Percentiles rank a stretch among this genome's conserved stretches.
Evolutionary conservation across 345 rosid genomes (phyloP).

Genomic region (Rhizophora mangle): DNA sequence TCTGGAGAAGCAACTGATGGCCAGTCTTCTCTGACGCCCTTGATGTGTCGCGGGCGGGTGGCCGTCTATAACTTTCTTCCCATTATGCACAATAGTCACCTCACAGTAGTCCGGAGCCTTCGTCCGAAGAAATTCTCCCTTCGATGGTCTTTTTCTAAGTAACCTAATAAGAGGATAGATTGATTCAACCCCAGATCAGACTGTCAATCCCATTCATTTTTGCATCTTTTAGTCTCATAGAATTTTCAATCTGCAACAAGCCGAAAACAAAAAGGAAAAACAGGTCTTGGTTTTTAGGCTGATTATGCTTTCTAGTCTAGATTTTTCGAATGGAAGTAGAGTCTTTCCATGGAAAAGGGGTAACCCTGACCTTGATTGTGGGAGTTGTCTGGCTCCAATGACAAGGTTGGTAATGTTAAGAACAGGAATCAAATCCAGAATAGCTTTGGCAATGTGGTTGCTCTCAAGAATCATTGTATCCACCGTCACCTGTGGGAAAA

Average conservation of each 20-base stretch:
- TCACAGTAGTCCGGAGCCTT: constrained; percentile 56
- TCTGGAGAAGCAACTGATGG: background rate
- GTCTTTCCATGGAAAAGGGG: too few relatives aligned
- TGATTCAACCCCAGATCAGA: background rate
- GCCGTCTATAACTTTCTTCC: constrained; percentile 29
- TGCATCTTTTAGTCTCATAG: too few relatives aligned
- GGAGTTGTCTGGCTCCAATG: constrained; percentile 45
- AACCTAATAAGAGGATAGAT: constrained; percentile 18
- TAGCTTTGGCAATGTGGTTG: constrained; percentile 37
- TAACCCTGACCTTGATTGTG: constrained; percentile 36
- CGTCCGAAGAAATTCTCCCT: constrained; percentile 45
- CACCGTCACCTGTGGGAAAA: constrained; percentile 39
- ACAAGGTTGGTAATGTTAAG: constrained; percentile 54
- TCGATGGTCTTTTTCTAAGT: constrained; percentile 29
- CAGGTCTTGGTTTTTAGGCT: too few relatives aligned
- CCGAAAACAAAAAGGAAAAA: too few relatives aligned
- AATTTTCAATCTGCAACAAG: too few relatives aligned
- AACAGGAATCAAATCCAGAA: constrained; percentile 59
- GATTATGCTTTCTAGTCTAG: too few relatives aligned
- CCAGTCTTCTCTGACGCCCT: background rate
- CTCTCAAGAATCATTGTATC: constrained; percentile 60
- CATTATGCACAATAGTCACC: constrained; percentile 41
- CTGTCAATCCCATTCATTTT: background rate
- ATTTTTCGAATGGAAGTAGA: too few relatives aligned
- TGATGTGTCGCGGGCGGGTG: background rate